Evolutionary conservation across 768 basidiomycete genomes (phyloP), one percentile per base, ranked within the genome.

Genomic region (Gymnopilus junonius): DNA sequence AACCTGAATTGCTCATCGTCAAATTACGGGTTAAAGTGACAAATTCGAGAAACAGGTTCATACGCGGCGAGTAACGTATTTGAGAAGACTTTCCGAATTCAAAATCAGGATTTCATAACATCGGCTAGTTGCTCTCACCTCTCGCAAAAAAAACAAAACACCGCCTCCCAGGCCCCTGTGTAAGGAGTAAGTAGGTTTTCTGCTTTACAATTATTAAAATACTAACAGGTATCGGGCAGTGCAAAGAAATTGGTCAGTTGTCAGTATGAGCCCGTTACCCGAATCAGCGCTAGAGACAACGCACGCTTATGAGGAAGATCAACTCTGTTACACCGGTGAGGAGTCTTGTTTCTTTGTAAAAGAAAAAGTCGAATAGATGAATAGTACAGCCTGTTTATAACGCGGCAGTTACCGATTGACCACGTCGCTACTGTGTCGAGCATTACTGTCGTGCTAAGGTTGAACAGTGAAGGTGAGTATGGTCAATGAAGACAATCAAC

Each of bases 41-140:
- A n/a, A n/a, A n/a, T n/a, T n/a, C n/a, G n/a, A n/a, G n/a, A 43
- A 43, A 7, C 17, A 2, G 10, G 21, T 32, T 23, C 59, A 37
- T 29, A 64, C 63, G 59, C 59, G 2, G 58, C 63, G 29, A 64
- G 58, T 17, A 64, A 35, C 14, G 63, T 60, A 35, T 64, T 64
- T 15, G 63, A 60, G 21, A 60, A 64, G 23, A 64, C 63, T 64
- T 43, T 7, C n/a, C 42, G 17, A 43, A 7, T 20, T 43, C 7
- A 6, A 43, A 7, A n/a, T 43, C 21, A 43, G 3, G n/a, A 20
- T n/a, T 43, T 43, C n/a, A 1, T 6, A 11, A 20, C 8, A 21
- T 20, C 20, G 5, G n/a, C 7, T 20, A 20, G 21, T 20, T 8
- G 20, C 42, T 6, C 21, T 6, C 21, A 43, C 42, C 20, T 20